Conservation (phyloP, 805 yeast species). For the Nakazawaea peltata region DNA sequence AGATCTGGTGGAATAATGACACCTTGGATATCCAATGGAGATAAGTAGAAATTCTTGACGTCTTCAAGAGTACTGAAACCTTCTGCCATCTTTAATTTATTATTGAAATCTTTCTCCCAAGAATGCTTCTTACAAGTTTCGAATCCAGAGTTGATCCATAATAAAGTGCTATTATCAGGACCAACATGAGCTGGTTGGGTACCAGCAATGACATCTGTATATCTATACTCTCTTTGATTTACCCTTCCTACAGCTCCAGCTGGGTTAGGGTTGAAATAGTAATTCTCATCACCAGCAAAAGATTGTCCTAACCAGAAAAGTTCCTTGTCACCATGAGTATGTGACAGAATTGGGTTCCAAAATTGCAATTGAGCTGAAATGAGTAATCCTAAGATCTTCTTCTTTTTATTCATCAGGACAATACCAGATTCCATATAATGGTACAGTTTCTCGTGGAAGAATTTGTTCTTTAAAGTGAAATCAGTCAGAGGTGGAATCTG, state of each 20-base stretch:
- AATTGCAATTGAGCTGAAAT: slow-evolving; percentile 35
- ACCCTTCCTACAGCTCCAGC: slow-evolving; percentile 50
- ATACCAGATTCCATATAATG: slow-evolving; percentile 45
- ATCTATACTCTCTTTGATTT: not conserved
- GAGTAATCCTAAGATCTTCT: slow-evolving; percentile 42
- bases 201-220: slow-evolving; percentile 5
- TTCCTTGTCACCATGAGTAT: slow-evolving; percentile 76
- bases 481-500: slow-evolving; percentile 28
- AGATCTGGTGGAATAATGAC: slow-evolving; percentile 46
- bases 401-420: slow-evolving; percentile 34
- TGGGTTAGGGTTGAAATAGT: slow-evolving; percentile 39
- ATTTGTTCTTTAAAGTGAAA: slow-evolving; percentile 26
- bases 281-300: slow-evolving; percentile 46
- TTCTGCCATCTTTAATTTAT: slow-evolving; percentile 21
- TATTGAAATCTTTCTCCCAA: slow-evolving; percentile 27
- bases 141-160: slow-evolving; percentile 71
- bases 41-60: slow-evolving; percentile 25
- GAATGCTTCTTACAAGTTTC: slow-evolving; percentile 42
- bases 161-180: slow-evolving; percentile 40
- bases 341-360: slow-evolving; percentile 33
- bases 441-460: slow-evolving; percentile 29
- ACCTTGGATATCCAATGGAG: slow-evolving; percentile 29
- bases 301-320: slow-evolving; percentile 66
- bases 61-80: slow-evolving; percentile 17
- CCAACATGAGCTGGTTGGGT: slow-evolving; percentile 57